Percentiles rank a stretch among this genome's conserved stretches.
Evolutionary conservation across 805 yeast genomes (phyloP).

Genomic region (Candida multigemmis): DNA sequence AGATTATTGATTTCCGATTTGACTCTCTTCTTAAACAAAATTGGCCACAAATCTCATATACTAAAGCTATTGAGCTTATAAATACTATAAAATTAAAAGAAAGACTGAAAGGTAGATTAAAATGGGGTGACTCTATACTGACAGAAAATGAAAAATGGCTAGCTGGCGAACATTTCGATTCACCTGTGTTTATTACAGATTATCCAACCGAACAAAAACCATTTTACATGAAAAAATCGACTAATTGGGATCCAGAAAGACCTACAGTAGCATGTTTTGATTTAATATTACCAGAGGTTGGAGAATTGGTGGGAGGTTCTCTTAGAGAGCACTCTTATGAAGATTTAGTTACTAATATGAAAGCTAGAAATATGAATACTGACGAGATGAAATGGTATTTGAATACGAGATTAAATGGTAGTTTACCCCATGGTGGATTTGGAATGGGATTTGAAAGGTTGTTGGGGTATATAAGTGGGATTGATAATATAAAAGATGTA

Average conservation of each 20-base stretch:
- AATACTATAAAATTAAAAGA: conserved; percentile 33
- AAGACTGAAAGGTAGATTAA: conserved; percentile 12
- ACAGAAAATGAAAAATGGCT: conserved; percentile 91
- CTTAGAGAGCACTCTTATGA: conserved; percentile 67
- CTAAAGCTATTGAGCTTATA: conserved; percentile 56
- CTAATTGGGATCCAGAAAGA: conserved; percentile 13
- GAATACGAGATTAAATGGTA: conserved; percentile 63
- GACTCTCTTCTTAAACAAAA: conserved; percentile 19
- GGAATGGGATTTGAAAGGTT: conserved; percentile 93
- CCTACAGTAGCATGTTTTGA: conserved; percentile 86
- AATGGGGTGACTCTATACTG: conserved; percentile 68
- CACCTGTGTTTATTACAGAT: conserved; percentile 84
- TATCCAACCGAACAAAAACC: conserved; percentile 79
- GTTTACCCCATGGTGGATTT: conserved; percentile 93
- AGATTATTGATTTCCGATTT: conserved; percentile 49
- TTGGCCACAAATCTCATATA: conserved; percentile 71
- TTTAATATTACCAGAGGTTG: conserved; percentile 80
- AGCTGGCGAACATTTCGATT: conserved; percentile 55
- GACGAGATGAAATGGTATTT: conserved; percentile 73
- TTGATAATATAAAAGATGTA: conserved; percentile 78
- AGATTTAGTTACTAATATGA: conserved; percentile 40
- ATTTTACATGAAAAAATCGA: conserved; percentile 74
- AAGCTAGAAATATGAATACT: conserved; percentile 44
- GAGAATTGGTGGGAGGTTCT: conserved; percentile 93
- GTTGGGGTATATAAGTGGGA: conserved; percentile 59